A percentile compares a stretch with the other conserved stretches of the same genome.
These are phyloP conservation scores for Hordeum marinum DNA, from an alignment of 176 grass and related monocot species.

Conservation along the genomic window DNA sequence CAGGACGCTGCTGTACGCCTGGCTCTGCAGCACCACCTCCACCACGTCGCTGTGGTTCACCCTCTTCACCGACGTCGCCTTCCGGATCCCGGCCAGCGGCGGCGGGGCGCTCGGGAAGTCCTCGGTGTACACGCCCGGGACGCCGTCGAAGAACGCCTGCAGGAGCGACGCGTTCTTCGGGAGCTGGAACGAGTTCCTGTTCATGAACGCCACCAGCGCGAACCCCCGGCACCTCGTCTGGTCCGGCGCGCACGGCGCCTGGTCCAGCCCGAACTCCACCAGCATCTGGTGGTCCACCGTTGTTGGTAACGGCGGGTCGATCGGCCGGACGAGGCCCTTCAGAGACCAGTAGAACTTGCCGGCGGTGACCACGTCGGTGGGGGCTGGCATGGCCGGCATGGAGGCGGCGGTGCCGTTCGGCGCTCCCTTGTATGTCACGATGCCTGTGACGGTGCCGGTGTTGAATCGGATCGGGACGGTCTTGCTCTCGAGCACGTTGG, in stretches of 20 bases:
- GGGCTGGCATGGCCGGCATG: conserved; percentile 14
- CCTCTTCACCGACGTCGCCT: conserved; percentile 23
- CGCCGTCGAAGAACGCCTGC: conserved; percentile 29
- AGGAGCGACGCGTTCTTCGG: conserved; percentile 42
- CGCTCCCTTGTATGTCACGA: conserved; percentile 32
- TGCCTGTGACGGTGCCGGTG: background rate
- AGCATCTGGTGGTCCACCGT: conserved; percentile 28
- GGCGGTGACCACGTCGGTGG: conserved; percentile 31
- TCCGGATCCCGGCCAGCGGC: background rate
- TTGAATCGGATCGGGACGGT: conserved; percentile 6
- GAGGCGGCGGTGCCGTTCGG: background rate
- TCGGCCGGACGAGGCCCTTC: conserved; percentile 7
- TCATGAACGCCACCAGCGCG: conserved; percentile 44
- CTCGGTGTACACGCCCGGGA: conserved; percentile 25
- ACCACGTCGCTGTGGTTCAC: conserved; percentile 48
- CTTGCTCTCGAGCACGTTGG: conserved; percentile 21
- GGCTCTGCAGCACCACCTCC: conserved; percentile 63
- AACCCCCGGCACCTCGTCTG: conserved; percentile 29
- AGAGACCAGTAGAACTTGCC: conserved; percentile 35
- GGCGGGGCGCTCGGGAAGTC: conserved; percentile 48
- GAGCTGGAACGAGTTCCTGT: conserved; percentile 49
- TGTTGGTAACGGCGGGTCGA: conserved; percentile 19
- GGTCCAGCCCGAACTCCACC: conserved; percentile 30
- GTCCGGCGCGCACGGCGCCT: conserved; percentile 17
- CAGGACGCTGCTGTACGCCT: background rate